phyloP scores from a whole-genome alignment of 2,329 filamentous ascomycete genomes.

The Penicillium sp. region DNA sequence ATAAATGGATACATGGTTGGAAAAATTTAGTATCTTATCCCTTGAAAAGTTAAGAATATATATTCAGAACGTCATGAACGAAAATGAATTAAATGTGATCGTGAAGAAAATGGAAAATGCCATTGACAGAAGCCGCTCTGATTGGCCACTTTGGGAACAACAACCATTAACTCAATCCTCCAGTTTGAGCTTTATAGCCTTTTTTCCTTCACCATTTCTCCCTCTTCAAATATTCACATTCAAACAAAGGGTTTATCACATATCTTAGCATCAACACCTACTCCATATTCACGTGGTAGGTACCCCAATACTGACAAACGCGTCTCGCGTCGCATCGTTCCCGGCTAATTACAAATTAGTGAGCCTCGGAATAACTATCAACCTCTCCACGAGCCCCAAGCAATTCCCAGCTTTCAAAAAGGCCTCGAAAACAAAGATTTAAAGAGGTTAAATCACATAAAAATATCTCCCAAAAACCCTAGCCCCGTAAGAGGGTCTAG shows the following conservation, averaged over 20 bases:
- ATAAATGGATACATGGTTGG: neutral
- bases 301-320: neutral
- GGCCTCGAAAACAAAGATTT: neutral
- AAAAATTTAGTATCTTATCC: no score
- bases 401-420: neutral
- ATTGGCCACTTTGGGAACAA: slow-evolving; percentile 31
- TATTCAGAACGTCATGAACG: neutral
- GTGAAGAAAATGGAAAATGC: neutral
- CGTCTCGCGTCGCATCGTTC: slow-evolving; percentile 15
- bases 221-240: neutral
- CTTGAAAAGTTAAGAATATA: neutral
- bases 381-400: slow-evolving; percentile 28
- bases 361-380: neutral
- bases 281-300: neutral
- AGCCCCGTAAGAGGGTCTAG: neutral
- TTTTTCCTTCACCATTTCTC: neutral
- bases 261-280: neutral
- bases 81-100: neutral
- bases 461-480: neutral
- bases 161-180: slow-evolving; percentile 45
- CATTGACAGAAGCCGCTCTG: slow-evolving; percentile 2
- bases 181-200: slow-evolving; percentile 46
- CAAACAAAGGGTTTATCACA: neutral
- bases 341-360: neutral
- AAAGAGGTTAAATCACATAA: neutral